Evolutionary conservation across 1,139 yeast genomes (phyloP), one percentile per base, ranked within the genome.

Genomic region (Magnusiomyces magnusii): DNA sequence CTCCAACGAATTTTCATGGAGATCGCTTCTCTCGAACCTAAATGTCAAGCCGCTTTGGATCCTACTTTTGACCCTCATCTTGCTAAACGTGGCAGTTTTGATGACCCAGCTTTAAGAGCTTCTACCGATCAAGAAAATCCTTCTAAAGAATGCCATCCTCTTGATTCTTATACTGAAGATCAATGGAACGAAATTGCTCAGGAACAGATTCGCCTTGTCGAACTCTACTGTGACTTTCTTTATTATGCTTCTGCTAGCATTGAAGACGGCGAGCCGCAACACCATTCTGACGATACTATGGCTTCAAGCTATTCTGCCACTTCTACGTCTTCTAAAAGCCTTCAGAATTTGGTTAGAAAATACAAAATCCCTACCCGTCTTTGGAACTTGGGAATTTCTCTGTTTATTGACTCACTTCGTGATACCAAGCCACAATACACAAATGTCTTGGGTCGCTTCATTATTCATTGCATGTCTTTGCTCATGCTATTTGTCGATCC

Each of bases 381-480:
- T 62, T 70, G 74, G 73, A 70, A 69, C 56, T 63, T 65, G 49
- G 74, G 73, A 31, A 65, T 71, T n/a, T 68, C 69, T 58, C 64
- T 61, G 53, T 67, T 66, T 53, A 61, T 71, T 31, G 74, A 70
- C 56, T 59, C 64, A 42, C 61, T 71, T 51, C 64, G 71, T 23
- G 59, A 59, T 2, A 61, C 61, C 41, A 53, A 64, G 51, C 72
- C 74, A 1, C 59, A 59, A 13, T 61, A 66, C 15, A 63, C 63
- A 19, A 70, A 64, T 17, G 60, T 65, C 42, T 64, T 70, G 25
- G 64, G 65, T 17, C 60, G 64, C 44, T 71, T 71, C 57, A 63
- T 70, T 3, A 63, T 63, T 23, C 66, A 64, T 58, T 66, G 71
- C 51, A 69, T 69, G 61, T 60, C 61, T 19, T 55, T 69, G 39